Conservation (phyloP, 2,329 filamentous ascomycete species). For the Beauveria caledonica region DNA sequence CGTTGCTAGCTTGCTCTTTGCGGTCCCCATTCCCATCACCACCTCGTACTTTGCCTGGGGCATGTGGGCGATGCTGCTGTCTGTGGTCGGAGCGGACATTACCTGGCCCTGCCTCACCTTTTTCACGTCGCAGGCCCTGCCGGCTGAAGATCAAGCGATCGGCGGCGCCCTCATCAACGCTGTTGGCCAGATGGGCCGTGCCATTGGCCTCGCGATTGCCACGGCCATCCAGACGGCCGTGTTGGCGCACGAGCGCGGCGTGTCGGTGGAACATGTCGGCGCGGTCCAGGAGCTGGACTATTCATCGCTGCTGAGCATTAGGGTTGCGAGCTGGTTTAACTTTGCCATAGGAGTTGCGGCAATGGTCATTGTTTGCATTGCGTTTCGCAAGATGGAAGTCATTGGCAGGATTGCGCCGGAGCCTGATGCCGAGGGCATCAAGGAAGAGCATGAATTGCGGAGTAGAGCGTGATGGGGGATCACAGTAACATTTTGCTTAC, state of each 20-base stretch:
- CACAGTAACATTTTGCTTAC: neutral
- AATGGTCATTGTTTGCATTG: slow-evolving; percentile 34
- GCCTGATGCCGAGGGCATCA: slow-evolving; percentile 14
- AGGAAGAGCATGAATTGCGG: slow-evolving; percentile 4
- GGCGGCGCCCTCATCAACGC: slow-evolving; percentile 62
- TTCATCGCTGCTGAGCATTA: slow-evolving; percentile 38
- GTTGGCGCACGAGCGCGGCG: slow-evolving; percentile 40
- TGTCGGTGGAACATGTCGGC: slow-evolving; percentile 36
- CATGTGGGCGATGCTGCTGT: slow-evolving; percentile 57
- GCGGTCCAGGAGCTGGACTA: slow-evolving; percentile 34
- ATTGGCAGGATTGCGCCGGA: slow-evolving; percentile 32
- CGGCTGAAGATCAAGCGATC: slow-evolving; percentile 55
- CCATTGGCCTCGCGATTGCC: slow-evolving; percentile 56
- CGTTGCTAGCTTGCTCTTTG: slow-evolving; percentile 51
- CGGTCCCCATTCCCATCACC: slow-evolving; percentile 50
- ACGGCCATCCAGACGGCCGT: slow-evolving; percentile 58
- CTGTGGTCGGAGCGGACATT: slow-evolving; percentile 58
- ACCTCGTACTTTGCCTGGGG: slow-evolving; percentile 62
- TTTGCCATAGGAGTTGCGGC: slow-evolving; percentile 38
- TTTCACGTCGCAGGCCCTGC: slow-evolving; percentile 55
- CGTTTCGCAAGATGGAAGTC: slow-evolving; percentile 45
- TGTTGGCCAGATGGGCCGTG: slow-evolving; percentile 55
- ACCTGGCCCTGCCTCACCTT: slow-evolving; percentile 58
- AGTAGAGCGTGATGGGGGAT: neutral
- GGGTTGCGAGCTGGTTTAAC: slow-evolving; percentile 45